Percentiles rank a stretch among this genome's conserved stretches.
These are phyloP conservation scores for Hypoxylon perforatum DNA, from an alignment of 495 filamentous ascomycete genomes.

Conservation along the genomic window DNA sequence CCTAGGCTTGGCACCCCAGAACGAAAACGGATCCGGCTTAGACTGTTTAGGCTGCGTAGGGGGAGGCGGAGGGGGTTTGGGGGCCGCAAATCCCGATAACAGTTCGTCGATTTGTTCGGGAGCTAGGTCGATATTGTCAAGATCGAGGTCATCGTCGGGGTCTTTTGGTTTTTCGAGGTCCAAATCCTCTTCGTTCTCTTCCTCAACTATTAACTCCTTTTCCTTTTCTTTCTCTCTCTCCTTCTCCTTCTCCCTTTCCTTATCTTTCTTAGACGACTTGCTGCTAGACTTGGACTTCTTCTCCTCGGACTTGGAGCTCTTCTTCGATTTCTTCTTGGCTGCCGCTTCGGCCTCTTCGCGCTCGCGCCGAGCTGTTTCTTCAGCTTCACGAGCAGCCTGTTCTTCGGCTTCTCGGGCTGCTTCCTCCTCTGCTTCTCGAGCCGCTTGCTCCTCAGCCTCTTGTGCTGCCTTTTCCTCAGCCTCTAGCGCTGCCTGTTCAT, in stretches of 20 bases:
- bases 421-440: slow-evolving; percentile 9
- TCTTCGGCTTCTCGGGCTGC: slow-evolving; percentile 44
- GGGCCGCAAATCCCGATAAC: slow-evolving; percentile 40
- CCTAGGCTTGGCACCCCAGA: slow-evolving; percentile 58
- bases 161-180: slow-evolving; percentile 29
- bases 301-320: slow-evolving; percentile 48
- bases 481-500: slow-evolving; percentile 7
- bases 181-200: slow-evolving; percentile 25
- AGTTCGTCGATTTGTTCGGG: slow-evolving; percentile 52
- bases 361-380: slow-evolving; percentile 42
- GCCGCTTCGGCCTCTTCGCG: slow-evolving; percentile 49
- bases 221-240: slow-evolving; percentile 21
- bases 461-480: slow-evolving; percentile 39
- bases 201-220: slow-evolving; percentile 27
- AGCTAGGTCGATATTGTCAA: slow-evolving; percentile 52
- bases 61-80: slow-evolving; percentile 40
- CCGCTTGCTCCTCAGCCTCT: slow-evolving; percentile 44
- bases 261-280: slow-evolving; percentile 38
- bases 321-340: slow-evolving; percentile 56
- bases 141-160: slow-evolving; percentile 47
- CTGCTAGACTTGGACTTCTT: slow-evolving; percentile 42
- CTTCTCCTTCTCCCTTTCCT: slow-evolving; percentile 22
- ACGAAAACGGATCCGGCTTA: slow-evolving; percentile 54
- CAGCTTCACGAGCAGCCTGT: slow-evolving; percentile 41
- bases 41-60: slow-evolving; percentile 45